Base-by-base conservation (phyloP, 257 asterid species). In the Plantago elongata region DNA sequence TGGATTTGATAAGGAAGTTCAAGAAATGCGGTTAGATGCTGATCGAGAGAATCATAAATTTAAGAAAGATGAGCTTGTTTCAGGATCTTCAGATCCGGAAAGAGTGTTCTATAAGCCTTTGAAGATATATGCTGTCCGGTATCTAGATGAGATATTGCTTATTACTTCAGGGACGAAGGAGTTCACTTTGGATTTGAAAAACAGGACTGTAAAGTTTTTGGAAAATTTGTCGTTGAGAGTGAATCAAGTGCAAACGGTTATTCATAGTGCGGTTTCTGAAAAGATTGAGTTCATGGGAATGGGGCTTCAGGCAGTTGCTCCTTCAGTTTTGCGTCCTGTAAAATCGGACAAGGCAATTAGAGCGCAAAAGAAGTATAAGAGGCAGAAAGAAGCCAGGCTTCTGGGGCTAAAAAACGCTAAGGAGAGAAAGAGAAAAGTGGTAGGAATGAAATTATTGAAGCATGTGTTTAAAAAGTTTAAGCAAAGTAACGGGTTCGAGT, bases 281-380 rank as follows among this genome's bases (percentile, higher is more conserved):
- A 92, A 89, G 83, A 86, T 92, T 22, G 85, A 75, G 4, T 92
- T 92, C 73, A 67, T 86, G 78, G 97, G 97, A 7, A 86, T 92
- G 99, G 97, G 89, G 81, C 95, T 92, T 80, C 95, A 68, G 79
- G 96, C 97, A 0, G 97, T 86, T 48, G 83, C 83, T 4, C 99
- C 99, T 27, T 92, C 97, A 1, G 64, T 86, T 57, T 70, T 92
- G 64, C 83, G 85, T 61, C 86, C 91, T 0, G 78, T 79, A 9
- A 82, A 73, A 76, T 78, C 95, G 1, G 89, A 84, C 61, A 92
- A 92, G 75, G 99, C 97, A 7, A 86, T 89, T 9, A 75, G 97
- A 72, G 99, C 99, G 0, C 76, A 81, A 13, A 86, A 88, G 44
- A 89, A 92, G 85, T 81, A 89, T 77, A 89, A 75, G 14, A 68